Conservation (phyloP, 2,329 filamentous ascomycete genomes). For the Aspergillus hiratsukae region DNA sequence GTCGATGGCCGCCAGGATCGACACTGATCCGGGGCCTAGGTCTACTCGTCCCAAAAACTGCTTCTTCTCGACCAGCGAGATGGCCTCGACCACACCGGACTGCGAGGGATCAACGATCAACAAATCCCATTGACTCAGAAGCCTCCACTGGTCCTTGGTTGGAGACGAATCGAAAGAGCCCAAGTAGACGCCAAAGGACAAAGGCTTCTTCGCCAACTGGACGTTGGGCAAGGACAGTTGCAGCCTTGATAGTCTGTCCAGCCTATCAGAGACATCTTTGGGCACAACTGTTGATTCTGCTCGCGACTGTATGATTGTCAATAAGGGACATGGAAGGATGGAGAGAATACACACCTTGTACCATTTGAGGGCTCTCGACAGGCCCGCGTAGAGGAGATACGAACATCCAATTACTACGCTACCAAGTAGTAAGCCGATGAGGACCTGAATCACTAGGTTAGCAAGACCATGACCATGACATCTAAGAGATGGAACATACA, state of each 20-base stretch:
- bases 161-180: constrained; percentile 34
- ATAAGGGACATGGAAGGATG: neutral
- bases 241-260: constrained; percentile 19
- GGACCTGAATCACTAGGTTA: constrained; percentile 24
- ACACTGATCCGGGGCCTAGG: constrained; percentile 20
- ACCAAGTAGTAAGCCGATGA: constrained; percentile 31
- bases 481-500: constrained; percentile 24
- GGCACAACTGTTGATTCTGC: constrained; percentile 21
- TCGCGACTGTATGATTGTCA: constrained; percentile 18
- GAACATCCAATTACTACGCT: constrained; percentile 24
- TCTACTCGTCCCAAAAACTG: constrained; percentile 33
- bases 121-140: constrained; percentile 43
- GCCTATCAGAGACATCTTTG: constrained; percentile 16
- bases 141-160: constrained; percentile 25
- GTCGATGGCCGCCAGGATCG: constrained; percentile 22
- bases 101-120: constrained; percentile 42
- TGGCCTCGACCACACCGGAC: constrained; percentile 30
- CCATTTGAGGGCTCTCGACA: constrained; percentile 18
- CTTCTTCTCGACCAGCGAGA: constrained; percentile 18
- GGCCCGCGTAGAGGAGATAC: constrained; percentile 27
- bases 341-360: constrained; percentile 24
- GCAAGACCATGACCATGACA: neutral
- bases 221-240: constrained; percentile 18
- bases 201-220: constrained; percentile 20
- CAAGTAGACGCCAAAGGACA: constrained; percentile 42